Evolutionary conservation across 805 yeast genomes (phyloP).

Genomic region (Kodamaea kaohsiungensis): DNA sequence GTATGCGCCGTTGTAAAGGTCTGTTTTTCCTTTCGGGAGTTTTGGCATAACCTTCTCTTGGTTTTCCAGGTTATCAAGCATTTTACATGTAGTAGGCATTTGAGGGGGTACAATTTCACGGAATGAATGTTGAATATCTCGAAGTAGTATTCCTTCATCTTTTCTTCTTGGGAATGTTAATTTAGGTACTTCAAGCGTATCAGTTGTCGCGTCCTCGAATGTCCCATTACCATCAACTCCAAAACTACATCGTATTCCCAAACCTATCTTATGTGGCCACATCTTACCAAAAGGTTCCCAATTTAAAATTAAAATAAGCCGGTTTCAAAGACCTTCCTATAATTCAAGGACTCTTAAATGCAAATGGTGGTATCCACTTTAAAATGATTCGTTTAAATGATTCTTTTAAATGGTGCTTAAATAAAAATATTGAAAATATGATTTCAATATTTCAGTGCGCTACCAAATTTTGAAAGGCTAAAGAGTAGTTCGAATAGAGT

Average conservation of each 20-base stretch:
- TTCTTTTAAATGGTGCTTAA: no score
- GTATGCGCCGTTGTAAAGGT: conserved; percentile 11
- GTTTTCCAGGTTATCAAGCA: no score
- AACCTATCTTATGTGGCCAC: conserved; percentile 20
- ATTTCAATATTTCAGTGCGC: no score
- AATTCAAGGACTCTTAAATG: no score
- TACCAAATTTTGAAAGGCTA: no score
- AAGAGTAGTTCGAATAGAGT: no score
- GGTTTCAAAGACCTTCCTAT: background rate
- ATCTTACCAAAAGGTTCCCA: background rate
- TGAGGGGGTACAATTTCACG: conserved; percentile 5
- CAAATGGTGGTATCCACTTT: no score
- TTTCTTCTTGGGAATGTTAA: conserved; percentile 10
- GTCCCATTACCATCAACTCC: conserved; percentile 18
- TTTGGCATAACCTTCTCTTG: background rate
- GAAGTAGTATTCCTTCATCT: conserved; percentile 7
- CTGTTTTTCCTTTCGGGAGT: background rate
- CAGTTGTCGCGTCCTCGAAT: background rate
- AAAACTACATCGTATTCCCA: conserved; percentile 18
- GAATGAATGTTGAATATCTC: conserved; percentile 5
- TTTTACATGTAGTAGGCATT: background rate
- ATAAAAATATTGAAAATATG: no score
- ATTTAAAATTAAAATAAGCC: background rate
- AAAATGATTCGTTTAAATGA: no score
- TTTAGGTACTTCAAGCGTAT: background rate